Conservation (phyloP, 1,284 basidiomycete species). For the Apiotrichum siamense region DNA sequence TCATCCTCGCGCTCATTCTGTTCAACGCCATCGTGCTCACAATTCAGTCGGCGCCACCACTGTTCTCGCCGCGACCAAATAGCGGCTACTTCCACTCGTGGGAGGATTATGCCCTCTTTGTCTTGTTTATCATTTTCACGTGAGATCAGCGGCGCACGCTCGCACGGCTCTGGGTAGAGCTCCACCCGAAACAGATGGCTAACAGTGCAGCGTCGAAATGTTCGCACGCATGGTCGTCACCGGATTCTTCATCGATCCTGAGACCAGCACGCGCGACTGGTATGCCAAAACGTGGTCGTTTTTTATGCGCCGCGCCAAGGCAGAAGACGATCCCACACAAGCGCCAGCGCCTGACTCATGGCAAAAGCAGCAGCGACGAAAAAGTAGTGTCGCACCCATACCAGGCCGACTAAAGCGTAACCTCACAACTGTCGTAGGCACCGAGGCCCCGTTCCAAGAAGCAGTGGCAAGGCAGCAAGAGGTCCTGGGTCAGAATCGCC, state of each 20-base stretch:
- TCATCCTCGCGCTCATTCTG: slow-evolving; percentile 76
- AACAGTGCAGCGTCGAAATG: slow-evolving; percentile 63
- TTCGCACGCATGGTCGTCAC: slow-evolving; percentile 84
- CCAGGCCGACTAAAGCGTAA: background rate
- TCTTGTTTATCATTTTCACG: slow-evolving; percentile 80
- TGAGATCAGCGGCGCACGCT: slow-evolving; percentile 49
- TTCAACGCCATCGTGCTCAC: slow-evolving; percentile 76
- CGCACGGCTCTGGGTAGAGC: background rate
- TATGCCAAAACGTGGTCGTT: background rate
- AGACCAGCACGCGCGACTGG: slow-evolving; percentile 52
- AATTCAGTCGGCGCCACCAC: slow-evolving; percentile 61
- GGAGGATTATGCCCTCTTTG: slow-evolving; percentile 81
- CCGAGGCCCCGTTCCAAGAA: slow-evolving; percentile 50
- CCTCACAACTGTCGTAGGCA: slow-evolving; percentile 5
- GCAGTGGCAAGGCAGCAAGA: slow-evolving; percentile 48
- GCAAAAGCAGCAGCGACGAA: background rate
- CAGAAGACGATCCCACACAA: slow-evolving; percentile 1
- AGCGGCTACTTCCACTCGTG: slow-evolving; percentile 77
- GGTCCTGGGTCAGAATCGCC: slow-evolving; percentile 47
- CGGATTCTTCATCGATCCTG: slow-evolving; percentile 84
- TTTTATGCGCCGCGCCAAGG: background rate
- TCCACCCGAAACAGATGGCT: background rate
- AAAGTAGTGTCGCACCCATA: background rate
- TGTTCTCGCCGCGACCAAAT: slow-evolving; percentile 50
- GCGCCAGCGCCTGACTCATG: slow-evolving; percentile 4